Evolutionary conservation across 2,329 filamentous ascomycete genomes (phyloP).

Genomic region (Pseudocercospora crystallina): DNA sequence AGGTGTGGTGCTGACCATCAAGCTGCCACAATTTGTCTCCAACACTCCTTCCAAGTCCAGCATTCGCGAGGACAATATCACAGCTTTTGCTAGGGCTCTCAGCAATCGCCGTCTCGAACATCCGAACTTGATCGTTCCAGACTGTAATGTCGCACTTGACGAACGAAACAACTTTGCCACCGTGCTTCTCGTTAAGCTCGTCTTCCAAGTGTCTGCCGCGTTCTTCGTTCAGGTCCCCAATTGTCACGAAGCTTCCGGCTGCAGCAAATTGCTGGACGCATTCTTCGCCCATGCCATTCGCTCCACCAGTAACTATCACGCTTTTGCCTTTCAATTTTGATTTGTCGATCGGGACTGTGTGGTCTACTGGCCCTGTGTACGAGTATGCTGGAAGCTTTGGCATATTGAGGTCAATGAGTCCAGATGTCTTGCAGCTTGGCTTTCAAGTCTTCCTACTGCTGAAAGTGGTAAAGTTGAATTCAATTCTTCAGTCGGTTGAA

Average conservation of each 20-base stretch:
- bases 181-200: slow-evolving; percentile 24
- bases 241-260: background rate
- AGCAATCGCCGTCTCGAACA: slow-evolving; percentile 29
- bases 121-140: slow-evolving; percentile 30
- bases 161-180: slow-evolving; percentile 24
- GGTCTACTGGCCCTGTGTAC: too few relatives aligned
- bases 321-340: too few relatives aligned
- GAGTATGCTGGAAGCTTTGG: too few relatives aligned
- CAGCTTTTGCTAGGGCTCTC: slow-evolving; percentile 14
- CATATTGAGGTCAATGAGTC: too few relatives aligned
- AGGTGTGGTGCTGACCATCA: too few relatives aligned
- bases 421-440: too few relatives aligned
- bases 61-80: slow-evolving; percentile 25
- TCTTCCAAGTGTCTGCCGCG: slow-evolving; percentile 10
- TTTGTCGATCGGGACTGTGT: too few relatives aligned
- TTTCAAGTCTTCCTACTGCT: too few relatives aligned
- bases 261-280: background rate
- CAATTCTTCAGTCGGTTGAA: too few relatives aligned
- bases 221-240: background rate
- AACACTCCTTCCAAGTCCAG: slow-evolving; percentile 22
- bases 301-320: slow-evolving; percentile 1
- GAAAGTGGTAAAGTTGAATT: too few relatives aligned
- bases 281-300: slow-evolving; percentile 3
- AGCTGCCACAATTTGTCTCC: slow-evolving; percentile 2
- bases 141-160: slow-evolving; percentile 28